Evolutionary conservation across 805 yeast genomes (phyloP).

Genomic region (Hanseniaspora nectarophila): DNA sequence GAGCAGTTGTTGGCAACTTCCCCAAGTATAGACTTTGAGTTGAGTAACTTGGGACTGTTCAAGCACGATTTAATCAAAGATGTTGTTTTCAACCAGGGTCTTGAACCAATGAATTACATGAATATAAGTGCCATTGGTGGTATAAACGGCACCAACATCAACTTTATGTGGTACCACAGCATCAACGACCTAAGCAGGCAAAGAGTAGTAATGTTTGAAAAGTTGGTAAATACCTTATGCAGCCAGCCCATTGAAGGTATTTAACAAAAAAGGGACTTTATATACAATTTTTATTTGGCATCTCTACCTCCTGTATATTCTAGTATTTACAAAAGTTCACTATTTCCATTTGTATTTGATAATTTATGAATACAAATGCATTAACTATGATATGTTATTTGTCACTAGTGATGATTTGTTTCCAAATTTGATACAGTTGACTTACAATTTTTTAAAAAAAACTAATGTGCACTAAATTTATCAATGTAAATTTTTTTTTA

Average conservation of each 20-base stretch:
- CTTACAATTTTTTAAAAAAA: no score
- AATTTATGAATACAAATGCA: no score
- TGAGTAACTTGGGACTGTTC: conserved; percentile 8
- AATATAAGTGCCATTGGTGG: conserved; percentile 10
- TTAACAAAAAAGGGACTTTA: no score
- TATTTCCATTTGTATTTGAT: no score
- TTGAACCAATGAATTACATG: conserved; percentile 12
- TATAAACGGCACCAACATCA: conserved; percentile 1
- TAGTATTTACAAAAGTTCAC: no score
- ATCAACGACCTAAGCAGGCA: not conserved
- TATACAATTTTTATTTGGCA: no score
- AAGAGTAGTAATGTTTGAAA: not conserved
- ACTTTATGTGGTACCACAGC: conserved; percentile 11
- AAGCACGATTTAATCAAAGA: not conserved
- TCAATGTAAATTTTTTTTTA: no score
- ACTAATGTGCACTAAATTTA: no score
- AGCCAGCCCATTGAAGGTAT: not conserved
- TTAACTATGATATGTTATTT: no score
- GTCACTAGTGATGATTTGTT: no score
- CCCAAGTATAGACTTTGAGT: conserved; percentile 1
- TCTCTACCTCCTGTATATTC: no score
- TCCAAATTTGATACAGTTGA: no score
- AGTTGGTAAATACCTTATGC: not conserved
- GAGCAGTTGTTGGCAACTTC: not conserved
- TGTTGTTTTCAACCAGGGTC: conserved; percentile 9